Evolutionary conservation across 768 basidiomycete genomes (phyloP).

Genomic region (Amylocystis lapponica): DNA sequence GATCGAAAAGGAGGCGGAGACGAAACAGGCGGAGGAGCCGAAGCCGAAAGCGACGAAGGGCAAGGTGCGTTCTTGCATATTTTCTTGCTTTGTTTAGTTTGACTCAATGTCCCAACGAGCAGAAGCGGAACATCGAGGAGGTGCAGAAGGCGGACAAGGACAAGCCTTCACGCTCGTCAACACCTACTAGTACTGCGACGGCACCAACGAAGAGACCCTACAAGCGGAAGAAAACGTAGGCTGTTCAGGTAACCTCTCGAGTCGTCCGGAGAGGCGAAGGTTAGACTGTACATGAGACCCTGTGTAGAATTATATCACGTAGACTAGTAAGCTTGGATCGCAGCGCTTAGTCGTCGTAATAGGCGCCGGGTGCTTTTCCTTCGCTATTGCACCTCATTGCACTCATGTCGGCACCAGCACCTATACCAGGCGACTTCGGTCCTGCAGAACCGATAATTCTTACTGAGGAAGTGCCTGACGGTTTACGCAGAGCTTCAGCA

Average conservation of each 20-base stretch:
- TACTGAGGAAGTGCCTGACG: constrained; percentile 33
- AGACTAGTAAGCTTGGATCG: no score
- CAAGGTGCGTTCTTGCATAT: constrained; percentile 44
- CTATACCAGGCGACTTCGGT: constrained; percentile 7
- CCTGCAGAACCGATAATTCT: constrained; percentile 9
- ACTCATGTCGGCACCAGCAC: neutral
- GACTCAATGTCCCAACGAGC: constrained; percentile 1
- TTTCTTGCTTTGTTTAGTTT: neutral
- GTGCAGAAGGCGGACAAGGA: constrained; percentile 46
- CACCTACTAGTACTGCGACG: constrained; percentile 44
- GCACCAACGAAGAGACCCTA: constrained; percentile 50
- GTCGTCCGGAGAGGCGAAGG: neutral
- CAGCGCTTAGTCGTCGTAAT: no score
- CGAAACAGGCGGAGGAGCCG: constrained; percentile 59
- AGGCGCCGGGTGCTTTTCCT: no score
- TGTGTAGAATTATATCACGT: no score
- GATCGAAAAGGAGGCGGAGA: constrained; percentile 87
- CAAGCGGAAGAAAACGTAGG: constrained; percentile 65
- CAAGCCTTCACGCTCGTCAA: constrained; percentile 48
- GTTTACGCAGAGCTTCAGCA: constrained; percentile 46
- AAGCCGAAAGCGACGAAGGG: constrained; percentile 46
- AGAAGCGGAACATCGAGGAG: constrained; percentile 75
- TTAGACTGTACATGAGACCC: neutral
- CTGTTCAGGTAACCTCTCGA: neutral
- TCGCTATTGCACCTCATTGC: neutral